Base-by-base conservation (phyloP, 2,329 filamentous ascomycete genomes). In the Colletotrichum cordylinicola region DNA sequence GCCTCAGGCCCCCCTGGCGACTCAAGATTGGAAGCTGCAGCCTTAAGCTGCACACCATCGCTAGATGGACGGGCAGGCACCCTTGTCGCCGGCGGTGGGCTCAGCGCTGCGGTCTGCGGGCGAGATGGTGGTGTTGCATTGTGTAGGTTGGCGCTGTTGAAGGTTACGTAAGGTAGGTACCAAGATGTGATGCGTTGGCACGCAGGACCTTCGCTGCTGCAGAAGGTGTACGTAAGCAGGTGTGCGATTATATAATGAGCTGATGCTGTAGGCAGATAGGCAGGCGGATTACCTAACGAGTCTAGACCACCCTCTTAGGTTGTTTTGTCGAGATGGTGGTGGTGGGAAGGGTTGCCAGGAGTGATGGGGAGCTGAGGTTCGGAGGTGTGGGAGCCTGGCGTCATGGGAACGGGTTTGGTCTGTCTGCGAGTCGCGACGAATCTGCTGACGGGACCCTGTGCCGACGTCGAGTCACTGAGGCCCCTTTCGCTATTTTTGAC, bases 41-140 rank as follows among this genome's bases (percentile, higher is more conserved):
- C 73, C 69, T 72, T 68, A 27, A n/a, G 61, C 69, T 75, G 69
- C 69, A 67, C 73, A 72, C 73, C 69, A 74, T 70, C 24, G 21
- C 21, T 18, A 21, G 33, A 21, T 64, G 27, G 15, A 52, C n/a
- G 43, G 43, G n/a, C 43, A 52, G n/a, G n/a, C 43, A 52, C 43
- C 43, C 43, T 52, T 52, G 43, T 52, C 43, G 43, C n/a, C 43
- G n/a, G 43, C n/a, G 43, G 43, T 52, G 43, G 43, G 43, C 43
- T 52, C 43, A 52, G 43, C 43, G 43, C n/a, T 21, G 43, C 43
- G 43, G 43, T 43, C 61, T 39, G 61, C n/a, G n/a, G 33, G 6
- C n/a, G 43, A 9, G 43, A 52, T 13, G 58, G 58, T 58, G 55
- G 61, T 64, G 33, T 64, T 27, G 58, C 58, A 15, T 18, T 33